Evolutionary conservation across 371 early-diverging fungal species (phyloP), one percentile per base, ranked within the genome.

Genomic region (Blakeslea trispora): DNA sequence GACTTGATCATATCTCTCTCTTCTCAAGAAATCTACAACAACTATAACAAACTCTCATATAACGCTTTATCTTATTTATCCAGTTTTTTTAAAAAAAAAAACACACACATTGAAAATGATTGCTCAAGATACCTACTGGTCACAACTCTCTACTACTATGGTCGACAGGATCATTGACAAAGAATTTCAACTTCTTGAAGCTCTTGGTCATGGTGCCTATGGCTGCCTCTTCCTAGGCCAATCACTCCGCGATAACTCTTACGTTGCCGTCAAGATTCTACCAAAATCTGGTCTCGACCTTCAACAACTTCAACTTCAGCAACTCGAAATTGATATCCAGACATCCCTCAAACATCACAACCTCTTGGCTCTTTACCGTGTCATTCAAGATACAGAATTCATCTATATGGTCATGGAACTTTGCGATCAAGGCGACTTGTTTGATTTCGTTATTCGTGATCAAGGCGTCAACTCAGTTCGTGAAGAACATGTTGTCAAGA

Each of bases 241-340:
- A 61, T 69, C 72, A 11, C 24, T 75, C 24, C 54, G 61, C 15
- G 54, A 52, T 24, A 49, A 45, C 5, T 28, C n/a, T 1, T 83
- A 77, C 61, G 72, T 77, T 14, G 91, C 91, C 50, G 77, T 90
- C 64, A 90, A 90, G 62, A 75, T 82, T 15, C 77, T 90, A 37
- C 81, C 78, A 72, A 90, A 90, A 68, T 55, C 55, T 8, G 84
- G 83, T n/a, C 73, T 88, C 18, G 75, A 83, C 46, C 63, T 70
- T 11, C 42, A 72, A 1, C 88, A 87, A 61, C 79, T 85, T 34
- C 53, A 72, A 22, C 70, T 86, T 13, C 91, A 90, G 59, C 83
- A 79, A 32, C 72, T 84, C 61, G 95, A 94, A 74, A 81, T 86
- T 32, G 81, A 83, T 43, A 82, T 91, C 48, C 86, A 92, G 55